Evolutionary conservation across 2,329 filamentous ascomycete species (phyloP).

Genomic region (Balansia obtecta): DNA sequence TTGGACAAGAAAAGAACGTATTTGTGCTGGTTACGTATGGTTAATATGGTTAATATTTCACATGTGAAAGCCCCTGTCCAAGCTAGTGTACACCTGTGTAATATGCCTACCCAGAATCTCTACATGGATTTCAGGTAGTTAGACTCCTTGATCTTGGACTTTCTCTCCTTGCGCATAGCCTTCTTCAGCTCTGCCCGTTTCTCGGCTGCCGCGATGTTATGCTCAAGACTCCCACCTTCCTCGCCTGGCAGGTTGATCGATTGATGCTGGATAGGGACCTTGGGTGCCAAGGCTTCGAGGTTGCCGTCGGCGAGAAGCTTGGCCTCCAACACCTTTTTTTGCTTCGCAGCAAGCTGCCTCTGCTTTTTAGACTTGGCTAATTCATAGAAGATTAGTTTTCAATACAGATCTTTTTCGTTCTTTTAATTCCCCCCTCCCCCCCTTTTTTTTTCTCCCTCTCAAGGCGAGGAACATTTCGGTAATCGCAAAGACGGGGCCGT

Average conservation of each 20-base stretch:
- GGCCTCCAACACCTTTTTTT: conserved; percentile 42
- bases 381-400: not conserved
- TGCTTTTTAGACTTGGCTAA: conserved; percentile 78
- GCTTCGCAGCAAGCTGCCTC: conserved; percentile 57
- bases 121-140: conserved; percentile 80
- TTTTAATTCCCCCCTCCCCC: too few relatives aligned
- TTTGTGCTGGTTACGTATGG: not conserved
- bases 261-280: conserved; percentile 67
- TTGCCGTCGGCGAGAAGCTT: conserved; percentile 52
- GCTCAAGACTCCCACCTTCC: conserved; percentile 27
- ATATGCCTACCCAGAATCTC: not conserved
- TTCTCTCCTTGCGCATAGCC: conserved; percentile 63
- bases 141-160: conserved; percentile 67
- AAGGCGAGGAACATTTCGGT: not conserved
- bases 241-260: conserved; percentile 56
- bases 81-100: conserved; percentile 9
- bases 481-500: not conserved
- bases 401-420: not conserved
- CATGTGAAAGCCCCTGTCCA: conserved; percentile 11
- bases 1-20: not conserved
- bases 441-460: too few relatives aligned
- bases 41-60: conserved; percentile 17
- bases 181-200: conserved; percentile 52
- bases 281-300: conserved; percentile 49
- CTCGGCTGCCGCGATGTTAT: conserved; percentile 33